Evolutionary conservation across 1,284 basidiomycete genomes (phyloP), one percentile per base, ranked within the genome.

Genomic region (Ustilago hordei): DNA sequence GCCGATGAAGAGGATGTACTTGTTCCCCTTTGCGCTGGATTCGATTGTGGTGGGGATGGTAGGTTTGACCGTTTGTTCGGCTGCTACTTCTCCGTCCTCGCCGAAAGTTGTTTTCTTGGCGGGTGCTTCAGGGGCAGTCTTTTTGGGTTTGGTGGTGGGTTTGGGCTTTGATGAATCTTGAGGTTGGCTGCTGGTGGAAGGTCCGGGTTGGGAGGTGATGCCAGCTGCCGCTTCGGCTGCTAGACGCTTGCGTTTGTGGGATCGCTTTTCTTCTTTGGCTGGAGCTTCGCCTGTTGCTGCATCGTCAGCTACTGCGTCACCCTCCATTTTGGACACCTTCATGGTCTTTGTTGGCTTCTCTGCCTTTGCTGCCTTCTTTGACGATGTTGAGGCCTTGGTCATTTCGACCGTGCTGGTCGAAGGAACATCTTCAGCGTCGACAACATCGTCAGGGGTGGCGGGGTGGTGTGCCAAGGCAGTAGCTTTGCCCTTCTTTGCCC

Each of bases 1-100:
- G 41, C 84, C 81, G 41, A 85, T 75, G 64, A 85, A 85, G 38
- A 85, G 69, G 63, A 85, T 85, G 60, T 73, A 81, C 31, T 80
- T 81, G 47, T 34, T 59, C 32, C 57, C 56, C 43, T 57, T 55
- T 6, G 65, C 56, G 2, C 69, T 59, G 23, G 56, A 56, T 41
- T 59, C 68, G 19, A 48, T 17, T 13, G 59, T 13, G 31, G 58
- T 28, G n/a, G 69, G 4, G 12, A 28, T 32, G 11, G 55, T 31
- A n/a, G 64, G 48, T 31, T 53, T 17, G 32, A 68, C 69, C 12
- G 62, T 47, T 53, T 64, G 47, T n/a, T 71, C 59, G 15, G 63
- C 32, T 1, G 70, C 67, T 13, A 75, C 71, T 34, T 77, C 62
- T 0, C 75, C 75, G 41, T 74, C 69, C 8, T 77, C 71, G 17